Conservation (phyloP, 2,329 filamentous ascomycete genomes). For the Ceratocystis smalleyi region DNA sequence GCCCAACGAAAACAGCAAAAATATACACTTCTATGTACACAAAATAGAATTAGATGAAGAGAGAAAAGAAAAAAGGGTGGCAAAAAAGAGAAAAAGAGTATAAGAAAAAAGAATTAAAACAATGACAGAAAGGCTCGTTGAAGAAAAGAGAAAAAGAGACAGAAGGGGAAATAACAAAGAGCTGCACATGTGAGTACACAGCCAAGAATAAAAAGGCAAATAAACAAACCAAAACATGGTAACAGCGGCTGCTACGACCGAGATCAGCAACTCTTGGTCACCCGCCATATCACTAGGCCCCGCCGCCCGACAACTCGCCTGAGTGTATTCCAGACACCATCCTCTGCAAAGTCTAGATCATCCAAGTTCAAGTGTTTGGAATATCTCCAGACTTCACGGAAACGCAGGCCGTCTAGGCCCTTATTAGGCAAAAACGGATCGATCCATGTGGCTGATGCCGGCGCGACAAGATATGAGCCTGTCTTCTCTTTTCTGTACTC, state of each 20-base stretch:
- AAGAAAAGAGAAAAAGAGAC: not conserved
- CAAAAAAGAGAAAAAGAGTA: conserved; percentile 4
- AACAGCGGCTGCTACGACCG: conserved; percentile 4
- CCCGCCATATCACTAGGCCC: conserved; percentile 46
- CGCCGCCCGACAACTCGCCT: conserved; percentile 49
- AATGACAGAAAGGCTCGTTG: not conserved
- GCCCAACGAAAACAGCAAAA: not conserved
- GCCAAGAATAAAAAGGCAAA: conserved; percentile 13
- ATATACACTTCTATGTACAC: conserved; percentile 4
- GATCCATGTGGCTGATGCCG: conserved; percentile 54
- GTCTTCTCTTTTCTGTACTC: conserved; percentile 46
- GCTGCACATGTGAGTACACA: not conserved
- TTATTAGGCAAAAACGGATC: conserved; percentile 47
- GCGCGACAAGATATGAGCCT: conserved; percentile 57
- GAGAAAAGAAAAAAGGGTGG: not conserved
- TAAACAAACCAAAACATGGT: conserved; percentile 18
- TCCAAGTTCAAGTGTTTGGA: conserved; percentile 58
- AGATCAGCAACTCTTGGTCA: conserved; percentile 42
- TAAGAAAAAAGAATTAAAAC: not conserved
- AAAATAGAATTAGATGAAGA: conserved; percentile 5
- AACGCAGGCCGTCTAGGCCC: conserved; percentile 42
- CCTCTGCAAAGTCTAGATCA: conserved; percentile 63
- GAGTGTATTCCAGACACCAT: conserved; percentile 59
- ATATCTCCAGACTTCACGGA: conserved; percentile 57
- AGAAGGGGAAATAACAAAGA: no score